Evolutionary conservation across 805 yeast genomes (phyloP), one percentile per base, ranked within the genome.

Genomic region (Priceomyces melissophilus): DNA sequence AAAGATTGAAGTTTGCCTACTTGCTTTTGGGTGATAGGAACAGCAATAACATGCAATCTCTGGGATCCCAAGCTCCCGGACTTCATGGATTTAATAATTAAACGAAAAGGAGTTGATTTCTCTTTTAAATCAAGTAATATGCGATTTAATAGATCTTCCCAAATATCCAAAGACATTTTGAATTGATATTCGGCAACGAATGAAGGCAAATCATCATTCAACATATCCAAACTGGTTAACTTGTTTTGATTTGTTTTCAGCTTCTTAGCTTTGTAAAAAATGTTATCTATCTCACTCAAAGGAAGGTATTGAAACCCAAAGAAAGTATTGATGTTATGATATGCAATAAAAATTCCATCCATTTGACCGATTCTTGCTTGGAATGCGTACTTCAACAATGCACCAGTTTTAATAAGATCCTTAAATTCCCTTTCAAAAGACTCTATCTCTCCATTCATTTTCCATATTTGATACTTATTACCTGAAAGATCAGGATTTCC

Each of bases 321-420:
- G 51, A 90, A 76, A 36, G 80, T 68, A 25, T 78, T 71, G 38
- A 88, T 75, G 58, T 90, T 91, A 60, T 91, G 99, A 60, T 82
- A 91, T 0, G 96, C 96, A 11, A 91, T 73, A 50, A 87, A 88
- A 2, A 93, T 87, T 4, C 99, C 99, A 61, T 90, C 97, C 98
- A 93, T 91, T 52, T 85, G 81, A 2, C 98, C 99, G 32, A 91
- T 85, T 46, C 97, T 73, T 0, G 96, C 98, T 61, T 93, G 98
- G 49, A 91, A 70, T 2, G 86, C 76, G 56, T 91, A 91, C 63
- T 91, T 91, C 50, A 91, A 67, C 63, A 91, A 63, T 0, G 93
- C 83, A 2, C 71, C 73, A 2, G 91, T 77, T 43, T 86, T 67
- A 12, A 82, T 76, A 52, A 91, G 72, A 54, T 91, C 98, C 45